These are phyloP conservation scores for Pneumocystis wakefieldiae DNA, from an alignment of 1,139 yeast genomes.

Conservation along the genomic window DNA sequence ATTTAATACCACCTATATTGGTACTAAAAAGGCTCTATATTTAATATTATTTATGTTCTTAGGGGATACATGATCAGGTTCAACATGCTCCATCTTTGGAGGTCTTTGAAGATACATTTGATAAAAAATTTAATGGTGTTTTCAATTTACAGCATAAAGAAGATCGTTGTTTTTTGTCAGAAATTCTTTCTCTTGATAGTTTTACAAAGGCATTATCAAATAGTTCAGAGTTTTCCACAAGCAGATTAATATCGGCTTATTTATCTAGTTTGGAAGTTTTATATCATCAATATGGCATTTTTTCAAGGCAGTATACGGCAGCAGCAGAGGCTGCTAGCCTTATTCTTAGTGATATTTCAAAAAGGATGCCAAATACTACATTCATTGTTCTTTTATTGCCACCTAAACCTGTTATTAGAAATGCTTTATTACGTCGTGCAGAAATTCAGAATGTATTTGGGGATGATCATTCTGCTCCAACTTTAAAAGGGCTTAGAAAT, in stretches of 20 bases:
- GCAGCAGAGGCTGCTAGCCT: slow-evolving; percentile 4
- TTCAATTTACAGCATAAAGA: slow-evolving; percentile 9
- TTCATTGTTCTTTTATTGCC: not conserved
- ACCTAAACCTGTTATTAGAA: not conserved
- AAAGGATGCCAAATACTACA: not conserved
- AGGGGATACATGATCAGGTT: slow-evolving; percentile 6
- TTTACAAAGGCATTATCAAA: slow-evolving; percentile 6
- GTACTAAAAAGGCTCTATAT: not conserved
- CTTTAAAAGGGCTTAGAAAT: slow-evolving; percentile 1
- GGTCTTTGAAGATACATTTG: slow-evolving; percentile 2
- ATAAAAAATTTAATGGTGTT: slow-evolving; percentile 3
- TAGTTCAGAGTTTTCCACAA: not conserved
- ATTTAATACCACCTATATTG: slow-evolving; percentile 7
- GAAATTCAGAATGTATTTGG: slow-evolving; percentile 9
- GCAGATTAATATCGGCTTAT: not conserved
- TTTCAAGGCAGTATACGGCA: slow-evolving; percentile 6
- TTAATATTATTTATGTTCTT: not conserved
- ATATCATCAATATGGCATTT: slow-evolving; percentile 10
- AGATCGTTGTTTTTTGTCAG: slow-evolving; percentile 11
- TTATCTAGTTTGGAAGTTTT: slow-evolving; percentile 3
- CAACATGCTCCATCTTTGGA: not conserved
- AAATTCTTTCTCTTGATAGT: slow-evolving; percentile 8
- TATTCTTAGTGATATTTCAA: not conserved
- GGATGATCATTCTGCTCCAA: slow-evolving; percentile 7
- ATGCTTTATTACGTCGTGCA: slow-evolving; percentile 6